Percentiles rank a stretch among this genome's conserved stretches.
phyloP scores from a whole-genome alignment of 148 eudicot species.

The Vaccinium vitisidaea region DNA sequence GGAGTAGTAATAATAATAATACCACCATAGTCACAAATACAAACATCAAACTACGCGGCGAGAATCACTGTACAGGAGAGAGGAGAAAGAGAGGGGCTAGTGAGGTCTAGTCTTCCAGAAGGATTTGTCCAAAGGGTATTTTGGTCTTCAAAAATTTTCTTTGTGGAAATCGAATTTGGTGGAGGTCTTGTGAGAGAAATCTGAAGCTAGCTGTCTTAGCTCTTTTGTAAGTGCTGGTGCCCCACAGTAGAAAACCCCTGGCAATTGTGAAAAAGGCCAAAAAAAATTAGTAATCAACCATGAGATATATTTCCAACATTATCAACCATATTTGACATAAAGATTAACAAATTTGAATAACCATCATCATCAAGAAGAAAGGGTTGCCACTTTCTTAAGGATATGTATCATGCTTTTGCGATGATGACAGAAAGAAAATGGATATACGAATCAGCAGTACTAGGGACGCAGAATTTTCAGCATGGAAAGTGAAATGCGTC shows the following conservation, averaged over 20 bases:
- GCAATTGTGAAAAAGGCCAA: not conserved
- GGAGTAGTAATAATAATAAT: no score
- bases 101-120: not conserved
- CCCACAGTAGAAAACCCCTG: conserved; percentile 61
- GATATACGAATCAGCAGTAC: not conserved
- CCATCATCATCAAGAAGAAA: not conserved
- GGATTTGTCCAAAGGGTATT: not conserved
- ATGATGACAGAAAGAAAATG: not conserved
- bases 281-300: not conserved
- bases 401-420: not conserved
- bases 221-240: conserved; percentile 55
- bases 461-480: no score
- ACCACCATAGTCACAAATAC: not conserved
- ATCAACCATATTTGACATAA: not conserved
- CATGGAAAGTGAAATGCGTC: no score
- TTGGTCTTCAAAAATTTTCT: conserved; percentile 36
- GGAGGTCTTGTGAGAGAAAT: conserved; percentile 50
- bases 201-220: conserved; percentile 46
- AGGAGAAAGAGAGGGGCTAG: not conserved
- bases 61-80: not conserved
- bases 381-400: not conserved
- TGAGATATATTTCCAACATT: not conserved
- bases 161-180: conserved; percentile 58
- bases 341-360: not conserved
- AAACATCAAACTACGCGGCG: not conserved